These are phyloP conservation scores for Cornus controversa DNA, from an alignment of 148 eudicot genomes.

Conservation along the genomic window DNA sequence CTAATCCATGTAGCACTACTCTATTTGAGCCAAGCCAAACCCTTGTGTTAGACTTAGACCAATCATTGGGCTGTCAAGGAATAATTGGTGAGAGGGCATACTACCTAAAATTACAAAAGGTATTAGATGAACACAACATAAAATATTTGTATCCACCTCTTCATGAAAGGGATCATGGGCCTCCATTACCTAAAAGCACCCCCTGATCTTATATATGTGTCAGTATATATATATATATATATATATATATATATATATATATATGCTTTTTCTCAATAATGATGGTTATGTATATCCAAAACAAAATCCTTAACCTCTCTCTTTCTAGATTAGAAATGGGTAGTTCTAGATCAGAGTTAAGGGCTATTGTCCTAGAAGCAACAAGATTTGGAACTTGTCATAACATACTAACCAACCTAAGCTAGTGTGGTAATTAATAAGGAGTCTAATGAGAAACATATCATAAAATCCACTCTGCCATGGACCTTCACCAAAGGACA, in stretches of 20 bases:
- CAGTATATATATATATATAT: background rate
- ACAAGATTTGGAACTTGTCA: background rate
- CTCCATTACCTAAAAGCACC: constrained; percentile 28
- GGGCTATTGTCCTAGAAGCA: background rate
- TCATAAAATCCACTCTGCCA: constrained; percentile 5
- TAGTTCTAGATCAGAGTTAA: background rate
- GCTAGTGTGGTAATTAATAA: constrained; percentile 7
- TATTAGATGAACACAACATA: constrained; percentile 30
- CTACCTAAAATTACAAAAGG: constrained; percentile 22
- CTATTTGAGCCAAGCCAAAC: constrained; percentile 18
- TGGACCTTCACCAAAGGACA: constrained; percentile 9
- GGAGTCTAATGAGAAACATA: background rate
- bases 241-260: background rate
- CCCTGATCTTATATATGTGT: constrained; percentile 17
- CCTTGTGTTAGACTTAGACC: constrained; percentile 31
- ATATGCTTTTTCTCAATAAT: background rate
- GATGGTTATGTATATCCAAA: constrained; percentile 10
- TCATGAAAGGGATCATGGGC: constrained; percentile 18
- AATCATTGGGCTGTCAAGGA: constrained; percentile 46
- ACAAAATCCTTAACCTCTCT: too few species aligned
- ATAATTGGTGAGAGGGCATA: constrained; percentile 43
- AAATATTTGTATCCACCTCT: constrained; percentile 21
- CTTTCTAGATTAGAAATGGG: background rate
- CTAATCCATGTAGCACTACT: constrained; percentile 32
- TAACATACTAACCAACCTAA: constrained; percentile 21